Evolutionary conservation across 1,284 basidiomycete genomes (phyloP).

Genomic region (Rhodotorula sp.): DNA sequence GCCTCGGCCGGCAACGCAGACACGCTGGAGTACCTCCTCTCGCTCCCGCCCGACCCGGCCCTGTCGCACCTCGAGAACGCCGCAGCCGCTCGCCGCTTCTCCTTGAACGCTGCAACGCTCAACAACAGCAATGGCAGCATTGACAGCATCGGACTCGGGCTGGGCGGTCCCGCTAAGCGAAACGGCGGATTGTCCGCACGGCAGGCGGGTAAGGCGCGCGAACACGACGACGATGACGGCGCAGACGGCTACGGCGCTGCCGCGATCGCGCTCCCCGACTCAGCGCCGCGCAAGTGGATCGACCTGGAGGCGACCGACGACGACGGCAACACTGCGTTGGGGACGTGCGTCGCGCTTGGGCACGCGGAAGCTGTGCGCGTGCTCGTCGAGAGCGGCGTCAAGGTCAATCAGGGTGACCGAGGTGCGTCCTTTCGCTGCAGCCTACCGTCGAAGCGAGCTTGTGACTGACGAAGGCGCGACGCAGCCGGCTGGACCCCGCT

Average conservation of each 20-base stretch:
- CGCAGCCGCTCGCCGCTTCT: slow-evolving; percentile 20
- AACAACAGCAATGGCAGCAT: background rate
- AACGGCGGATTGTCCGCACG: too few relatives aligned
- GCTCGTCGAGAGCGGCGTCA: slow-evolving; percentile 74
- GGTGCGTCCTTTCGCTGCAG: slow-evolving; percentile 56
- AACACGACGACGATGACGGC: background rate
- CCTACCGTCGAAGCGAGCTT: slow-evolving; percentile 2
- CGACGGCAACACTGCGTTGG: slow-evolving; percentile 44
- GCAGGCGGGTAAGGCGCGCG: too few relatives aligned
- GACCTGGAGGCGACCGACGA: slow-evolving; percentile 42
- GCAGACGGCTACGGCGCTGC: background rate
- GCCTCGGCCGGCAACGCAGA: slow-evolving; percentile 42
- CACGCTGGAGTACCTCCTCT: slow-evolving; percentile 46
- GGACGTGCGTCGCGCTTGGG: slow-evolving; percentile 39
- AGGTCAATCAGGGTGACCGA: slow-evolving; percentile 65
- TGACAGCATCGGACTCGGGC: too few relatives aligned
- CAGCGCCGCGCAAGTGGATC: slow-evolving; percentile 39
- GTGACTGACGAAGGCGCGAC: background rate
- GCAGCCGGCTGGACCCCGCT: slow-evolving; percentile 90
- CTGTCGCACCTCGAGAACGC: slow-evolving; percentile 23
- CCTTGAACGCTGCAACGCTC: slow-evolving; percentile 6
- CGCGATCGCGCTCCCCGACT: slow-evolving; percentile 14
- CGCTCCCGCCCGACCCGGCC: slow-evolving; percentile 27
- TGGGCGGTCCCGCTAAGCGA: too few relatives aligned
- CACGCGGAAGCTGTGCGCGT: slow-evolving; percentile 78